These are phyloP conservation scores for Talaromyces sp. DNA, from an alignment of 2,329 filamentous ascomycete species.

Conservation along the genomic window DNA sequence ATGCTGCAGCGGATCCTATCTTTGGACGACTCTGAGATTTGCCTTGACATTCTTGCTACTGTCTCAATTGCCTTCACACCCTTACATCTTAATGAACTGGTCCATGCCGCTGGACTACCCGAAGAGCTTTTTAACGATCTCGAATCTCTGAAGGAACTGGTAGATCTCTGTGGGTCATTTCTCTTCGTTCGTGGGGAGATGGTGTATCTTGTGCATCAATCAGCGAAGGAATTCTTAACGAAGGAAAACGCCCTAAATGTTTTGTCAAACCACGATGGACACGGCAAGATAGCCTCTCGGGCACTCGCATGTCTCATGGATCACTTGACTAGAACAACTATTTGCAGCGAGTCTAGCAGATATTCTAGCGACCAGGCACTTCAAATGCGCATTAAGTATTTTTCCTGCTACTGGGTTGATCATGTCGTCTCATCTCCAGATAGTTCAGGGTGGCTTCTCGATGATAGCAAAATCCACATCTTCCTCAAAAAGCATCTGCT, in stretches of 20 bases:
- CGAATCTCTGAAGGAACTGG: neutral
- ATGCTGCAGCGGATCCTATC: neutral
- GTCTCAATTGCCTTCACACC: neutral
- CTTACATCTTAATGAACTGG: neutral
- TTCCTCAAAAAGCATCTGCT: too few species aligned
- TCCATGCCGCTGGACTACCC: neutral
- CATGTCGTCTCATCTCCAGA: too few species aligned
- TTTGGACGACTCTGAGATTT: neutral
- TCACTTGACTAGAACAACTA: too few species aligned
- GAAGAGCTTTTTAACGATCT: neutral
- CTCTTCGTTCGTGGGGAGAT: slow-evolving; percentile 9
- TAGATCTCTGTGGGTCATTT: slow-evolving; percentile 17
- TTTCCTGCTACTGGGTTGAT: too few species aligned
- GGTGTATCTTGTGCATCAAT: slow-evolving; percentile 21
- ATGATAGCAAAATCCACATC: too few species aligned
- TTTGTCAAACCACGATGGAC: too few species aligned
- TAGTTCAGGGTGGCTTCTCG: too few species aligned
- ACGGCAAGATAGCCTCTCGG: too few species aligned
- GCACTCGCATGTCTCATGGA: too few species aligned
- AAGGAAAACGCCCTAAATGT: slow-evolving; percentile 18
- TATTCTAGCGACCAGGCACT: too few species aligned
- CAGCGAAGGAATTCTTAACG: slow-evolving; percentile 21
- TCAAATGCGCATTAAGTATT: too few species aligned
- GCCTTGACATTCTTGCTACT: neutral
- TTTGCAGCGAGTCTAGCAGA: too few species aligned